Conservation (phyloP, 1,139 yeast species). For the Wickerhamomyces sp. region DNA sequence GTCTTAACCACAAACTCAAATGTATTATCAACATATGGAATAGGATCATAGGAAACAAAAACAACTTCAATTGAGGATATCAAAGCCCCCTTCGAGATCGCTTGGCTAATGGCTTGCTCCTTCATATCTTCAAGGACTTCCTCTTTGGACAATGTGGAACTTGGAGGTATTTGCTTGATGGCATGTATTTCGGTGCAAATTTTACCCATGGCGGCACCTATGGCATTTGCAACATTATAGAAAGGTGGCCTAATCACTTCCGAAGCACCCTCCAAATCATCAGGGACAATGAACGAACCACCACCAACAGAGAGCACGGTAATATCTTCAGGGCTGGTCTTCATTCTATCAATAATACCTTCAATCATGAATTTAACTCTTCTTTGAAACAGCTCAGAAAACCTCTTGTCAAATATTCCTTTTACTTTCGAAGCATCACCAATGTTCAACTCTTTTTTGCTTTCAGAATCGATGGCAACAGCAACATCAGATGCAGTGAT, state of each 20-base stretch:
- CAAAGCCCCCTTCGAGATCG: slow-evolving; percentile 29
- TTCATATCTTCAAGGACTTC: slow-evolving; percentile 25
- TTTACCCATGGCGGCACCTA: slow-evolving; percentile 42
- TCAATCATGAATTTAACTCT: slow-evolving; percentile 24
- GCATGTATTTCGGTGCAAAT: slow-evolving; percentile 27
- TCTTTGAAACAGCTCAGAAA: neutral
- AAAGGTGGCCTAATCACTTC: slow-evolving; percentile 34
- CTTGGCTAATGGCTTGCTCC: slow-evolving; percentile 22
- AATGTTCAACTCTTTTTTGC: slow-evolving; percentile 8
- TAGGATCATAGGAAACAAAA: slow-evolving; percentile 31
- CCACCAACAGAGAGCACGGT: slow-evolving; percentile 41
- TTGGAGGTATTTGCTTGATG: slow-evolving; percentile 12
- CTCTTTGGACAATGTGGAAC: slow-evolving; percentile 20
- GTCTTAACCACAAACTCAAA: slow-evolving; percentile 32
- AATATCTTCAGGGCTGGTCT: slow-evolving; percentile 35
- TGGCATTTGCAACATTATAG: slow-evolving; percentile 40
- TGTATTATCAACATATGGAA: slow-evolving; percentile 37
- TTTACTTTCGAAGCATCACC: slow-evolving; percentile 13
- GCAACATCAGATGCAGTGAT: slow-evolving; percentile 36
- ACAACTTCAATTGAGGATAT: slow-evolving; percentile 28
- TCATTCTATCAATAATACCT: slow-evolving; percentile 34
- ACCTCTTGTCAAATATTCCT: slow-evolving; percentile 4
- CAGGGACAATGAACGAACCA: slow-evolving; percentile 38
- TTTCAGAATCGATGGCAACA: slow-evolving; percentile 8
- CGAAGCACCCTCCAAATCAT: slow-evolving; percentile 33